phyloP scores from a whole-genome alignment of 1,284 basidiomycete species.

The Xanthoconium separans region DNA sequence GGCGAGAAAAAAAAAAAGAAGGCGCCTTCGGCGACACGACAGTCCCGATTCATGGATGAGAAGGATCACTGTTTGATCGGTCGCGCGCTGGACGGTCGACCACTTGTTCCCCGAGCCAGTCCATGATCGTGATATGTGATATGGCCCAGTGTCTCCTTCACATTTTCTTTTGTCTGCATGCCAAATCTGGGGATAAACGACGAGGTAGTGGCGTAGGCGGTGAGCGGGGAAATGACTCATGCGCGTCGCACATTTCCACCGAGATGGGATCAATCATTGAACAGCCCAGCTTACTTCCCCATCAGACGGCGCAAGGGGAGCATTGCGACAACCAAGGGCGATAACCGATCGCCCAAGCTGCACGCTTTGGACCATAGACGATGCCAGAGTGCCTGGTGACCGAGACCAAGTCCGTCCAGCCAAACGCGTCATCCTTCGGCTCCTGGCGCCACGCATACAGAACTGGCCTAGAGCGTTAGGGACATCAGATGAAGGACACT shows the following conservation, averaged over 20 bases:
- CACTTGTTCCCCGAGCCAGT: neutral
- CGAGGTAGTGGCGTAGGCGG: neutral
- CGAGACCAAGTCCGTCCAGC: neutral
- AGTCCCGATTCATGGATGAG: neutral
- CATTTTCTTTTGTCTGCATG: too few relatives aligned
- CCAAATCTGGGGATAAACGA: neutral
- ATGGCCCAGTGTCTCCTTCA: neutral
- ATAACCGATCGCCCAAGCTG: neutral
- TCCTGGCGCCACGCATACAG: neutral
- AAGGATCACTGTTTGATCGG: neutral
- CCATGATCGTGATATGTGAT: neutral
- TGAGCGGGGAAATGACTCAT: neutral
- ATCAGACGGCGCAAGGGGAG: neutral
- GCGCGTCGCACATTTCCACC: neutral
- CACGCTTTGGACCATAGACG: neutral
- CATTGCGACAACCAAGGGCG: neutral
- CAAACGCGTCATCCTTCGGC: neutral
- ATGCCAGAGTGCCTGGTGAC: neutral
- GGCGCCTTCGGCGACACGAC: neutral
- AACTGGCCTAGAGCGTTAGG: constrained; percentile 1
- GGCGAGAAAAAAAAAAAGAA: neutral
- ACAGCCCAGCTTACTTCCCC: neutral
- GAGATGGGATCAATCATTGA: neutral
- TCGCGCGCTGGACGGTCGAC: neutral
- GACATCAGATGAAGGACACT: constrained; percentile 2